Percentiles rank a stretch among this genome's conserved stretches.
These are phyloP conservation scores for Epichloe amarillans DNA, from an alignment of 2,329 filamentous ascomycete genomes.

Conservation along the genomic window DNA sequence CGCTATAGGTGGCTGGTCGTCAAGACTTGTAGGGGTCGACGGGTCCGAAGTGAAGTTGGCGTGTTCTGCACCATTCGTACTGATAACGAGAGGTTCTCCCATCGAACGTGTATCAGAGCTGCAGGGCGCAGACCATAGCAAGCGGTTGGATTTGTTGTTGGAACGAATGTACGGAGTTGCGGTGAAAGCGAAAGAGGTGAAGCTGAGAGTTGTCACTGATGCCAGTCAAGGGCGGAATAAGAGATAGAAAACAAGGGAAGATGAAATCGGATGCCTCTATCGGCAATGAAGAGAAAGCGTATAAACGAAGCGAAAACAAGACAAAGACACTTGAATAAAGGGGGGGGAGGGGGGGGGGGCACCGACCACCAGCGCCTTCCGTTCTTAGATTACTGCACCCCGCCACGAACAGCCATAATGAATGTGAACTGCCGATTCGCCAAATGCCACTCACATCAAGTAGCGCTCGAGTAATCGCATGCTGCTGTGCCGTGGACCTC, in stretches of 20 bases:
- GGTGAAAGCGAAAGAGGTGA: neutral
- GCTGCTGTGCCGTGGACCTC: too few relatives aligned
- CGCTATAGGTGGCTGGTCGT: slow-evolving; percentile 28
- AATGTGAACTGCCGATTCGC: too few relatives aligned
- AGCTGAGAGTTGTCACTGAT: neutral
- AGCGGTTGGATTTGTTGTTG: slow-evolving; percentile 4
- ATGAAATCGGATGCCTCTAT: neutral
- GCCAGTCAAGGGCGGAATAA: neutral
- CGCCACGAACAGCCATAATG: neutral
- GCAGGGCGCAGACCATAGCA: slow-evolving; percentile 4
- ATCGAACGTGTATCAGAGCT: slow-evolving; percentile 24
- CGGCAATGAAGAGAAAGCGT: slow-evolving; percentile 1
- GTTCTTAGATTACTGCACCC: neutral
- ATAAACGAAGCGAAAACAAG: neutral
- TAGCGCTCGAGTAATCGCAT: too few relatives aligned
- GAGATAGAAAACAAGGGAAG: neutral
- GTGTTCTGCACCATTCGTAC: slow-evolving; percentile 29
- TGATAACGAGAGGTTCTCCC: slow-evolving; percentile 24
- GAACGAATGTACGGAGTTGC: neutral
- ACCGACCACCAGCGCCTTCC: slow-evolving; percentile 2
- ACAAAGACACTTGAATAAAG: neutral
- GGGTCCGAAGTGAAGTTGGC: slow-evolving; percentile 25
- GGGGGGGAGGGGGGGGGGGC: too few relatives aligned
- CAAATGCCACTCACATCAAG: too few relatives aligned
- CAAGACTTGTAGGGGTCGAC: slow-evolving; percentile 20